Percentiles rank a stretch among this genome's conserved stretches.
Conservation (phyloP, 2,329 filamentous ascomycete species). For the Tolypocladium inflatum region DNA sequence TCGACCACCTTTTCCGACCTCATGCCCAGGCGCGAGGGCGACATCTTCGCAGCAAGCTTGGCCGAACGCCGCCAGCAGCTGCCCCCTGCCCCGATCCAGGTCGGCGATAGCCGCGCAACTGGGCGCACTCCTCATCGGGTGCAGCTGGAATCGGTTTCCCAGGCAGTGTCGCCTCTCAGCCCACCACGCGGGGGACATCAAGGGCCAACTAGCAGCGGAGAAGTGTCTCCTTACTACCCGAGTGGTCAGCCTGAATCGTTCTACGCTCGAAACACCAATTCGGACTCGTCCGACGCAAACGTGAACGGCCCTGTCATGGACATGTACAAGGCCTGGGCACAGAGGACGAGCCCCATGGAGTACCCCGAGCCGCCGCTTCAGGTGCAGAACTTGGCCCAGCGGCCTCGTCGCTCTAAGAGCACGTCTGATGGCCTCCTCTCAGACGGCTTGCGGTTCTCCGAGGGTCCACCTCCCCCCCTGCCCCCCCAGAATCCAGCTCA, state of each 20-base stretch:
- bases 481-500: background rate
- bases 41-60: constrained; percentile 11
- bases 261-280: background rate
- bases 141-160: constrained; percentile 11
- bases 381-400: constrained; percentile 9
- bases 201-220: background rate
- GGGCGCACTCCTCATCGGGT: constrained; percentile 3
- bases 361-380: constrained; percentile 7
- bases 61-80: constrained; percentile 19
- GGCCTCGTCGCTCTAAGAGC: constrained; percentile 18
- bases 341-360: constrained; percentile 10
- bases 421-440: constrained; percentile 12
- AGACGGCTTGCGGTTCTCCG: background rate
- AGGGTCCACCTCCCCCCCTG: background rate
- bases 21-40: constrained; percentile 14
- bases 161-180: constrained; percentile 17
- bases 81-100: constrained; percentile 16
- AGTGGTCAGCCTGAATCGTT: background rate
- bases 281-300: background rate
- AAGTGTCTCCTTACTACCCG: background rate
- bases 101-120: constrained; percentile 6
- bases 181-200: background rate
- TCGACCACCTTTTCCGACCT: constrained; percentile 21
- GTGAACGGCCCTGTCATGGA: constrained; percentile 10
- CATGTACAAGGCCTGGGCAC: constrained; percentile 11